phyloP scores from a whole-genome alignment of 2,329 filamentous ascomycete species.

The Tympanopsis confertula region DNA sequence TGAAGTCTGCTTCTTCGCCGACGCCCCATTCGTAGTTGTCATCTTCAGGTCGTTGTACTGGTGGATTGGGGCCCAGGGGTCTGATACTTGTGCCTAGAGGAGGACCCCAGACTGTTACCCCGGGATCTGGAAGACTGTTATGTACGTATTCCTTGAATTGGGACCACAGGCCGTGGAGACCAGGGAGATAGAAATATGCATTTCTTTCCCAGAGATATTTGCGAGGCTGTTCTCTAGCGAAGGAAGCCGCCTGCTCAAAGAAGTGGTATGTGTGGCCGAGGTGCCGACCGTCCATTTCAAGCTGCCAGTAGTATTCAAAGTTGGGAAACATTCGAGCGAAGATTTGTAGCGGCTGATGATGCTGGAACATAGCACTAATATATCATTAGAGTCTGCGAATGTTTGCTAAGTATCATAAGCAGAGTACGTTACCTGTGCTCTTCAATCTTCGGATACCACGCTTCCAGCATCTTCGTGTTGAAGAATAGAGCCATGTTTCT shows the following conservation, averaged over 20 bases:
- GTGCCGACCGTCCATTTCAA: constrained; percentile 33
- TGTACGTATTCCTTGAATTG: no score
- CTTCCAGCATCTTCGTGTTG: constrained; percentile 53
- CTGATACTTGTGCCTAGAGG: constrained; percentile 13
- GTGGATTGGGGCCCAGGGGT: constrained; percentile 17
- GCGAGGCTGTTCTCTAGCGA: constrained; percentile 38
- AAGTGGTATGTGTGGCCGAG: constrained; percentile 16
- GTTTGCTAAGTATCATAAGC: no score
- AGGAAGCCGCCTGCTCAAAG: constrained; percentile 17
- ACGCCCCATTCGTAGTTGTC: constrained; percentile 18
- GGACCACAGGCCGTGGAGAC: constrained; percentile 34
- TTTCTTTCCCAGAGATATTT: constrained; percentile 48
- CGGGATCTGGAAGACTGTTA: no score
- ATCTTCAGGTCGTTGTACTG: constrained; percentile 8
- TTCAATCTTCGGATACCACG: constrained; percentile 51
- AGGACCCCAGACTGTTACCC: constrained; percentile 17
- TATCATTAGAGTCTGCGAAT: no score
- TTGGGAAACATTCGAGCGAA: constrained; percentile 19
- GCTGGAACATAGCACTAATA: constrained; percentile 19
- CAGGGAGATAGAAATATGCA: constrained; percentile 40
- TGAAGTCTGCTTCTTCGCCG: constrained; percentile 18
- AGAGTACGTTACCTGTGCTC: no score
- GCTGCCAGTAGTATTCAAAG: constrained; percentile 22
- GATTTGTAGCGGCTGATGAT: constrained; percentile 19
- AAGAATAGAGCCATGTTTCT: constrained; percentile 54